phyloP scores from a whole-genome alignment of 1,284 basidiomycete genomes.

The Flammula alnicola region DNA sequence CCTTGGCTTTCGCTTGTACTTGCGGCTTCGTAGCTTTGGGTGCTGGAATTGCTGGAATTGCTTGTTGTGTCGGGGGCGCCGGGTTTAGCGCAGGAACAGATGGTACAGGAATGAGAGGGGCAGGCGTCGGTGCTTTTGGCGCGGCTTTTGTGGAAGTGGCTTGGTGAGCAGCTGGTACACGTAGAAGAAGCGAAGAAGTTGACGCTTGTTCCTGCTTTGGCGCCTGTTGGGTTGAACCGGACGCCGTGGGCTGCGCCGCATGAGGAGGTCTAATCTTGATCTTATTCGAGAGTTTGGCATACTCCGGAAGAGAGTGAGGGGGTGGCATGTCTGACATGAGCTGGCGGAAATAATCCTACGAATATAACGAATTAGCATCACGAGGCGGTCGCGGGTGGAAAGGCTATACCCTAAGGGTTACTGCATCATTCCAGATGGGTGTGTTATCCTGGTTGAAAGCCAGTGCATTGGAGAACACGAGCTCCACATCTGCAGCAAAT shows the following conservation, averaged over 20 bases:
- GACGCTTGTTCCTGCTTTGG: slow-evolving; percentile 29
- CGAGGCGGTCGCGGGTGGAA: not conserved
- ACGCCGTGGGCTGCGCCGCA: slow-evolving; percentile 21
- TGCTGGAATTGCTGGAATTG: slow-evolving; percentile 26
- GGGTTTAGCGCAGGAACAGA: slow-evolving; percentile 18
- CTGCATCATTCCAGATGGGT: slow-evolving; percentile 76
- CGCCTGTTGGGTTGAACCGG: slow-evolving; percentile 23
- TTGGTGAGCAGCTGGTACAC: slow-evolving; percentile 38
- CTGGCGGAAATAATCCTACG: slow-evolving; percentile 71
- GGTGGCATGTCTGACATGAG: slow-evolving; percentile 77
- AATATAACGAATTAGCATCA: slow-evolving; percentile 2
- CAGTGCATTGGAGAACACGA: slow-evolving; percentile 92
- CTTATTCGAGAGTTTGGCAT: slow-evolving; percentile 56
- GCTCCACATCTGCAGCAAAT: slow-evolving; percentile 86
- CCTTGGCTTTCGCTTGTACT: slow-evolving; percentile 6
- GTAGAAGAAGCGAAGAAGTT: slow-evolving; percentile 33
- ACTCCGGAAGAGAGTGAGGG: slow-evolving; percentile 64
- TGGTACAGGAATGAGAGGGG: slow-evolving; percentile 19
- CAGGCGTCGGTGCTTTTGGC: slow-evolving; percentile 18
- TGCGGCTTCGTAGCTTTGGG: not conserved
- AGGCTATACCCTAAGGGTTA: slow-evolving; percentile 55
- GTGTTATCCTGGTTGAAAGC: slow-evolving; percentile 80
- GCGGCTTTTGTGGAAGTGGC: slow-evolving; percentile 27
- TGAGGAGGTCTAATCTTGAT: slow-evolving; percentile 70
- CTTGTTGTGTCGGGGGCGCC: slow-evolving; percentile 11